These are phyloP conservation scores for Begonia masoniana DNA, from an alignment of 306 rosid genomes.

Conservation along the genomic window DNA sequence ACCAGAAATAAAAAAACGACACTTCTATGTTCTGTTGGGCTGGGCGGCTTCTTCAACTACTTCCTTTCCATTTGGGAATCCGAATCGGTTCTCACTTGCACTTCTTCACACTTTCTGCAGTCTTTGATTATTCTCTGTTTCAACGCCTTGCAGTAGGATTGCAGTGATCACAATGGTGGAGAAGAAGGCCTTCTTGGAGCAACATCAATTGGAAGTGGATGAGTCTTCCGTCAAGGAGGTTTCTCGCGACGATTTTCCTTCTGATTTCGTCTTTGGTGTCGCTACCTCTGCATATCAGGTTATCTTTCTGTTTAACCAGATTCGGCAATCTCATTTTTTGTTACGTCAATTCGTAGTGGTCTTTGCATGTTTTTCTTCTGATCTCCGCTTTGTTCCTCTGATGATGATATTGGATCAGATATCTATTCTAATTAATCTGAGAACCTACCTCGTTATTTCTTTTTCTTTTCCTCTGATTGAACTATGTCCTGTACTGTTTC, in stretches of 20 bases:
- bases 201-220: constrained; percentile 10
- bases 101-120: background rate
- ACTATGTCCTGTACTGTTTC: no score
- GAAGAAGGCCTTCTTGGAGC: constrained; percentile 21
- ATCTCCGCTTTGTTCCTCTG: background rate
- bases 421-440: background rate
- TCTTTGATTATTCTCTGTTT: no score
- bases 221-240: constrained; percentile 16
- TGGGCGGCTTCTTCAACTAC: background rate
- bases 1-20: no score
- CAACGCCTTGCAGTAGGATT: background rate
- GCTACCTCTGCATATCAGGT: constrained; percentile 96
- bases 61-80: background rate
- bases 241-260: constrained; percentile 61
- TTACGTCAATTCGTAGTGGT: background rate
- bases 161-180: constrained; percentile 23
- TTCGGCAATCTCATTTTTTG: background rate
- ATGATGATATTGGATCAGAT: no score
- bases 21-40: no score
- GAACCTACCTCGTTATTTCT: background rate
- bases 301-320: background rate
- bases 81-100: background rate
- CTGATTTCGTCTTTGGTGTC: constrained; percentile 65
- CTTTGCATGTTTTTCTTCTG: background rate
- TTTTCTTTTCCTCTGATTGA: background rate